Conservation (phyloP, 2,329 filamentous ascomycete genomes). For the Hirsutella minnesotensis region DNA sequence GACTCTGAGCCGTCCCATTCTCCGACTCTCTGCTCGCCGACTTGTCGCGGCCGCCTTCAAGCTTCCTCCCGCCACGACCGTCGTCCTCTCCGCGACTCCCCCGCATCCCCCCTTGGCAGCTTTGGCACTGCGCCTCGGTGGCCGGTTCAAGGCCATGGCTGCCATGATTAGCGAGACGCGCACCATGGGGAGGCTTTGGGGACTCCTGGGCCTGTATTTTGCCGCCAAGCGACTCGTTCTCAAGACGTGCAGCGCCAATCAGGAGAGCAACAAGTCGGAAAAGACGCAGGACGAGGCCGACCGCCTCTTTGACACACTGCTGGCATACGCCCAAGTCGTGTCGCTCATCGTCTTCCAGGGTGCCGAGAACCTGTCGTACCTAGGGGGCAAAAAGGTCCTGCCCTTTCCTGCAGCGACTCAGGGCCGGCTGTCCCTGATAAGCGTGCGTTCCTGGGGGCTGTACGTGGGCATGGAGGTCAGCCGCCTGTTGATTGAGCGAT, state of each 20-base stretch:
- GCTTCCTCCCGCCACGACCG: conserved; percentile 36
- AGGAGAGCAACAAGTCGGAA: conserved; percentile 14
- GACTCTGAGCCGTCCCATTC: conserved; percentile 41
- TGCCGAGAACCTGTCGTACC: conserved; percentile 73
- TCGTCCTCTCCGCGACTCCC: conserved; percentile 27
- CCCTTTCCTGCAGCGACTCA: conserved; percentile 43
- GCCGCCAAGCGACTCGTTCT: conserved; percentile 44
- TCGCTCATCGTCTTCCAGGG: conserved; percentile 61
- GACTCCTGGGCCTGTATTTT: conserved; percentile 59
- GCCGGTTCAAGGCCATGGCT: conserved; percentile 47
- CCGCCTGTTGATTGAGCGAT: conserved; percentile 41
- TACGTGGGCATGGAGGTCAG: conserved; percentile 69
- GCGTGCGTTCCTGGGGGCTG: conserved; percentile 66
- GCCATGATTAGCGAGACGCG: conserved; percentile 58
- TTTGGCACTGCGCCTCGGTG: conserved; percentile 35
- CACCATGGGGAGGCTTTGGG: conserved; percentile 67
- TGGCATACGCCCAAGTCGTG: conserved; percentile 58
- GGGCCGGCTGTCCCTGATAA: conserved; percentile 55
- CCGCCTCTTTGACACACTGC: conserved; percentile 25
- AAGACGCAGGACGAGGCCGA: conserved; percentile 24
- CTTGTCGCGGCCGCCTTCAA: conserved; percentile 40
- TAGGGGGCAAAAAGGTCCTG: conserved; percentile 62
- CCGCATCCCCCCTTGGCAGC: conserved; percentile 27
- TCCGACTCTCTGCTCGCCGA: conserved; percentile 38
- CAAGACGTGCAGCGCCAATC: conserved; percentile 14